These are phyloP conservation scores for Lithospermum erythrorhizon DNA, from an alignment of 257 asterid genomes.

Conservation along the genomic window DNA sequence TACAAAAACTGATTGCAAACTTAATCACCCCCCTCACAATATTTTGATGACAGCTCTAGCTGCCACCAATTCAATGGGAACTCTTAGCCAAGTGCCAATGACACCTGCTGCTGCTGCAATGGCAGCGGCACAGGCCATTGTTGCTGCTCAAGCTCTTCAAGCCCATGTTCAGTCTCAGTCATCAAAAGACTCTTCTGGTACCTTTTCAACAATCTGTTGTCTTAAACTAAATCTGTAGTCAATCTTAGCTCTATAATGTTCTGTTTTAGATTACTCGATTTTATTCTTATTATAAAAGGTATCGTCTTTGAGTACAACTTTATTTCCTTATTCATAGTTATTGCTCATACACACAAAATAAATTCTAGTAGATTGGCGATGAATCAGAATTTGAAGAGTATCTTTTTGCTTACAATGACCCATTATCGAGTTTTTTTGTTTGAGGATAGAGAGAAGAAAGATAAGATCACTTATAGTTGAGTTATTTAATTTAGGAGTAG, in stretches of 20 bases:
- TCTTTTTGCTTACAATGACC: too few relatives aligned
- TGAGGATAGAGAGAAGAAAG: too few relatives aligned
- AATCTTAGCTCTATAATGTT: background rate
- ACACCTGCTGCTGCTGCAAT: constrained; percentile 99
- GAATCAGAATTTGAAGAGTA: too few relatives aligned
- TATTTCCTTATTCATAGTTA: too few relatives aligned
- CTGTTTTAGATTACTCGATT: too few relatives aligned
- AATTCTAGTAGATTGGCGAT: too few relatives aligned
- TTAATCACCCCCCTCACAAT: constrained; percentile 81
- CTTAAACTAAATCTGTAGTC: background rate
- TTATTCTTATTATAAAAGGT: too few relatives aligned
- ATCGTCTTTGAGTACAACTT: too few relatives aligned
- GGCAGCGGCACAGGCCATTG: constrained; percentile 99
- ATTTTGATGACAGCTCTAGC: constrained; percentile 79
- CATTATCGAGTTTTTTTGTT: too few relatives aligned
- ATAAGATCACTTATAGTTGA: too few relatives aligned
- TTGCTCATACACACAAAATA: too few relatives aligned
- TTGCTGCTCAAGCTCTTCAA: constrained; percentile 97
- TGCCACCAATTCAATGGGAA: constrained; percentile 70
- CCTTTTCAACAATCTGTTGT: constrained; percentile 1
- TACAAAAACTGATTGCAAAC: constrained; percentile 69
- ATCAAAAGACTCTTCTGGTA: constrained; percentile 54
- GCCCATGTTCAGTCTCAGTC: constrained; percentile 62
- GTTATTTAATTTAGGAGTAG: too few relatives aligned
- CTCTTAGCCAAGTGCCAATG: constrained; percentile 86